A percentile compares a stretch with the other conserved stretches of the same genome.
phyloP scores from a whole-genome alignment of 164 flowering plant genomes.

The Stephania cephalantha region DNA sequence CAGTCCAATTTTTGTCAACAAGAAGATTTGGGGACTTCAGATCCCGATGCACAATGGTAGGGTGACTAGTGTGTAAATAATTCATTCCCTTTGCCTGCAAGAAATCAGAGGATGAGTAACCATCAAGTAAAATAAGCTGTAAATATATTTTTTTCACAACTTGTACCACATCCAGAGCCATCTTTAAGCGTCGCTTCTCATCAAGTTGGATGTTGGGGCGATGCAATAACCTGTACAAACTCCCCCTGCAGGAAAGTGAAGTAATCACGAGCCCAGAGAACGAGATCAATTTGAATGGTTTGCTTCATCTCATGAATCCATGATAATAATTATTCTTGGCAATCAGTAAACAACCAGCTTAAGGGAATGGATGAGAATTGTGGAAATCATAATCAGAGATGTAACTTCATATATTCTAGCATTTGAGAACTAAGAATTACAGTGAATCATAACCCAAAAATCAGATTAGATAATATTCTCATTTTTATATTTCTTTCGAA shows the following conservation, averaged over 20 bases:
- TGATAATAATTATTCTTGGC: too few relatives aligned
- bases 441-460: not conserved
- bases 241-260: slow-evolving; percentile 56
- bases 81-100: slow-evolving; percentile 99
- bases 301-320: not conserved
- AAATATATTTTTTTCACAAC: not conserved
- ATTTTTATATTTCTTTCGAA: too few relatives aligned
- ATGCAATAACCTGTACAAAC: slow-evolving; percentile 83
- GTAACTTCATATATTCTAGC: not conserved
- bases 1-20: slow-evolving; percentile 97
- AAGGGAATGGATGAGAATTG: not conserved
- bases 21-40: slow-evolving; percentile 95
- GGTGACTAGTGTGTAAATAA: slow-evolving; percentile 94
- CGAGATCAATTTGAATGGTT: not conserved
- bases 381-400: not conserved
- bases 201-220: slow-evolving; percentile 69
- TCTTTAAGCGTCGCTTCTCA: slow-evolving; percentile 76
- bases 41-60: slow-evolving; percentile 95
- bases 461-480: too few relatives aligned
- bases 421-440: not conserved
- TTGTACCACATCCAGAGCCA: slow-evolving; percentile 97
- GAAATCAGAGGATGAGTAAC: slow-evolving; percentile 8
- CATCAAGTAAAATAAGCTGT: not conserved
- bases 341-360: too few relatives aligned
- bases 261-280: slow-evolving; percentile 8